Percentiles rank a stretch among this genome's conserved stretches.
phyloP scores from a whole-genome alignment of 2,329 filamentous ascomycete genomes.

The Xylariaceae sp. region DNA sequence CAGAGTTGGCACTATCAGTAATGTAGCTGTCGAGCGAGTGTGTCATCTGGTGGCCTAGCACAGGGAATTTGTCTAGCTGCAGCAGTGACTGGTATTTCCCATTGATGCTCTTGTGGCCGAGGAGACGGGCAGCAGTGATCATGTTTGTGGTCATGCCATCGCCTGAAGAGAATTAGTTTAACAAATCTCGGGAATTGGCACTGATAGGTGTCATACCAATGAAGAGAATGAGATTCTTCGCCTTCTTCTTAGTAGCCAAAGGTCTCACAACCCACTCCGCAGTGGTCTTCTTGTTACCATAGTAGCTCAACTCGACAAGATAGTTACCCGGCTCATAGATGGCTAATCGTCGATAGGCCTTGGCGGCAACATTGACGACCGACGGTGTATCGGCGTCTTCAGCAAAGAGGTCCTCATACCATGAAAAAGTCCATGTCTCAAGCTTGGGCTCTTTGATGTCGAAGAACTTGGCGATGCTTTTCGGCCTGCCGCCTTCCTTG shows the following conservation, averaged over 20 bases:
- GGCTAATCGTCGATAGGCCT: slow-evolving; percentile 77
- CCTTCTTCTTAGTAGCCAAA: slow-evolving; percentile 71
- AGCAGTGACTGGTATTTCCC: slow-evolving; percentile 80
- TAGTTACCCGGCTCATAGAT: slow-evolving; percentile 83
- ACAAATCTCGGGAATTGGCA: background rate
- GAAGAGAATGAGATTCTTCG: slow-evolving; percentile 87
- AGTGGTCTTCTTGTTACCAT: slow-evolving; percentile 72
- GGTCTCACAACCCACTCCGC: slow-evolving; percentile 81
- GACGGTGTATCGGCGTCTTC: slow-evolving; percentile 72
- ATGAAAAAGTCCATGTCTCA: slow-evolving; percentile 84
- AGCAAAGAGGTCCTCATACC: slow-evolving; percentile 85
- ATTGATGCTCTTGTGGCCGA: slow-evolving; percentile 83
- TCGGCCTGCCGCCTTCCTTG: slow-evolving; percentile 63
- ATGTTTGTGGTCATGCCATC: slow-evolving; percentile 77
- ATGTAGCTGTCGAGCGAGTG: slow-evolving; percentile 87
- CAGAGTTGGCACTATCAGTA: slow-evolving; percentile 86
- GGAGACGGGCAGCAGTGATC: slow-evolving; percentile 80
- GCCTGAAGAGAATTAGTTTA: slow-evolving; percentile 25
- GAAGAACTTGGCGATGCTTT: slow-evolving; percentile 71
- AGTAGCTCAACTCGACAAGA: slow-evolving; percentile 77
- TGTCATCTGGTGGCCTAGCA: slow-evolving; percentile 89
- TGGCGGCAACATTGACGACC: slow-evolving; percentile 80
- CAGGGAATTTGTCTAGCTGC: slow-evolving; percentile 82
- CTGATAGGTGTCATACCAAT: slow-evolving; percentile 64
- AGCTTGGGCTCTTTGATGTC: slow-evolving; percentile 71